Conservation (phyloP, 805 yeast genomes). For the Starmera caribaea region DNA sequence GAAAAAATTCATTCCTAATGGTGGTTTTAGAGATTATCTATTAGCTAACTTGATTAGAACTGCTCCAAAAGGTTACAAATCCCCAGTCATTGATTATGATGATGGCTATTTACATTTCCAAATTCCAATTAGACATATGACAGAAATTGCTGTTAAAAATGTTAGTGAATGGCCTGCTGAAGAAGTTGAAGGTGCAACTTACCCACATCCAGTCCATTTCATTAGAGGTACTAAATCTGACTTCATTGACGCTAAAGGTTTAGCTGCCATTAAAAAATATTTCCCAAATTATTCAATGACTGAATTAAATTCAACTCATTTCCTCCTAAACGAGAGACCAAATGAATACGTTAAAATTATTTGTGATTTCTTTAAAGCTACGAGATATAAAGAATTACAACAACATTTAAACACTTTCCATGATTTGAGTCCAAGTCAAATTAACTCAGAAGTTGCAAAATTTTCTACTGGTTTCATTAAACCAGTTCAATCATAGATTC, state of each 20-base stretch:
- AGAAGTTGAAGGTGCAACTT: slow-evolving; percentile 12
- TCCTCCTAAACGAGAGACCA: slow-evolving; percentile 33
- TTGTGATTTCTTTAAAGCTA: slow-evolving; percentile 17
- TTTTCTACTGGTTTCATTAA: too few species aligned
- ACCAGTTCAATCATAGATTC: too few species aligned
- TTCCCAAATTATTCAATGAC: slow-evolving; percentile 19
- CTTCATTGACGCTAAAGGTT: slow-evolving; percentile 25
- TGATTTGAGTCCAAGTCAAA: too few species aligned
- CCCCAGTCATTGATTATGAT: slow-evolving; percentile 13
- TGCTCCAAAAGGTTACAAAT: slow-evolving; percentile 10
- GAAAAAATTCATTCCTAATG: slow-evolving; percentile 14
- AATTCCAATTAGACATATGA: slow-evolving; percentile 20
- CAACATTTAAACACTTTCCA: slow-evolving; percentile 4
- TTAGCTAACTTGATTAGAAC: slow-evolving; percentile 25
- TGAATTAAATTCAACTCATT: slow-evolving; percentile 21
- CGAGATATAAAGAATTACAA: slow-evolving; percentile 12
- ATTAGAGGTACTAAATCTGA: slow-evolving; percentile 29
- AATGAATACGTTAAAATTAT: slow-evolving; percentile 12
- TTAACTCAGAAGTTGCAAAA: too few species aligned
- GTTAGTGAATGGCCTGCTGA: slow-evolving; percentile 24
- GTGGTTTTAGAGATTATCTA: slow-evolving; percentile 23
- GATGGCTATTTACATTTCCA: slow-evolving; percentile 20
- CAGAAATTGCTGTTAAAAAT: slow-evolving; percentile 12
- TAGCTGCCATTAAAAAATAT: slow-evolving; percentile 13
- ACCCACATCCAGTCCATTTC: slow-evolving; percentile 28